Percentiles rank a stretch among this genome's conserved stretches.
phyloP scores from a whole-genome alignment of 1,284 basidiomycete genomes.

The Vanrija humicola region DNA sequence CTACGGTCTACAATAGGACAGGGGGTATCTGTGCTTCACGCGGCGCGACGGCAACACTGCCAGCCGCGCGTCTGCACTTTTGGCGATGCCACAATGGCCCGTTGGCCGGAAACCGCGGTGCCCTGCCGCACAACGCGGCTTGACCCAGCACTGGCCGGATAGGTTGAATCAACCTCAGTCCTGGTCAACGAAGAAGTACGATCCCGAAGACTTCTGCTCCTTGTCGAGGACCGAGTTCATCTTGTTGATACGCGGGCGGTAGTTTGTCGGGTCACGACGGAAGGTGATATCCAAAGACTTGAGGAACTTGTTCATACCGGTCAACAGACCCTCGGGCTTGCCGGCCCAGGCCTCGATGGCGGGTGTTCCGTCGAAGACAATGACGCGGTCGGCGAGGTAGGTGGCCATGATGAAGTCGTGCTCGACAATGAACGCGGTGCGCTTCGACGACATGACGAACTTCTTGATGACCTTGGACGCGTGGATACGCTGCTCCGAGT shows the following conservation, averaged over 20 bases:
- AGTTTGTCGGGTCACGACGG: slow-evolving; percentile 92
- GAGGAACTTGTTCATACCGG: slow-evolving; percentile 63
- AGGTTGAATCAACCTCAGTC: slow-evolving; percentile 20
- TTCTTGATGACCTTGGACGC: slow-evolving; percentile 96
- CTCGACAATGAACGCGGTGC: slow-evolving; percentile 77
- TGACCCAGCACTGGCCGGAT: too few species aligned
- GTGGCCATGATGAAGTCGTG: slow-evolving; percentile 59
- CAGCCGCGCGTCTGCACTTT: too few species aligned
- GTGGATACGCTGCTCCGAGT: slow-evolving; percentile 97
- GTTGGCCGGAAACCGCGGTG: too few species aligned
- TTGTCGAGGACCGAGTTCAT: slow-evolving; percentile 85
- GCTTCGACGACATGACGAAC: slow-evolving; percentile 89
- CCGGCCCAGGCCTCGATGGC: slow-evolving; percentile 77
- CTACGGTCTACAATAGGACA: too few species aligned
- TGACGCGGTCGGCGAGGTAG: slow-evolving; percentile 93
- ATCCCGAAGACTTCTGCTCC: slow-evolving; percentile 68
- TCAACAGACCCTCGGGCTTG: slow-evolving; percentile 47
- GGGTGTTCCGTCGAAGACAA: slow-evolving; percentile 86
- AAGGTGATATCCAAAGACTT: slow-evolving; percentile 91
- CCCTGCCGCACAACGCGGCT: too few species aligned
- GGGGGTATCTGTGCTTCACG: too few species aligned
- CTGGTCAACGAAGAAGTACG: slow-evolving; percentile 40
- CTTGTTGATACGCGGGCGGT: slow-evolving; percentile 87
- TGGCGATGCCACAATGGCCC: too few species aligned
- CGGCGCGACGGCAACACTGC: too few species aligned